Percentiles rank a stretch among this genome's conserved stretches.
Evolutionary conservation across 768 basidiomycete species (phyloP).

Genomic region (Kwoniella dejecticola): DNA sequence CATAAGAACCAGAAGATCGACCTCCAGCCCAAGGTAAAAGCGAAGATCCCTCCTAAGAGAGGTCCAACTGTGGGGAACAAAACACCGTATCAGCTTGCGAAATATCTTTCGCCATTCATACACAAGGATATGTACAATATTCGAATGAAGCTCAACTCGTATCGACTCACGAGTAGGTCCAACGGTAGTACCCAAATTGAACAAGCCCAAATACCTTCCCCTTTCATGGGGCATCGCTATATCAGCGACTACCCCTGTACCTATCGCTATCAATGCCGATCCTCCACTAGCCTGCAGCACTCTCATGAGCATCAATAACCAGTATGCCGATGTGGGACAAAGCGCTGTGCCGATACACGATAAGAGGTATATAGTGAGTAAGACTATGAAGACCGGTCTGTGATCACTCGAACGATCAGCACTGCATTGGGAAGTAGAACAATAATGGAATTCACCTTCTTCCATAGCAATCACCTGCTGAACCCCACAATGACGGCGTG

Average conservation of each 20-base stretch:
- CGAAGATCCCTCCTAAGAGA: slow-evolving; percentile 52
- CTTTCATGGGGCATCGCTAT: slow-evolving; percentile 72
- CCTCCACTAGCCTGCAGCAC: slow-evolving; percentile 63
- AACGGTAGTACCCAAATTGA: slow-evolving; percentile 53
- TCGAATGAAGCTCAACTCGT: background rate
- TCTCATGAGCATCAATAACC: slow-evolving; percentile 77
- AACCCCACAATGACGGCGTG: slow-evolving; percentile 66
- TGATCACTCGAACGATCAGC: background rate
- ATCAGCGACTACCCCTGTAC: slow-evolving; percentile 78
- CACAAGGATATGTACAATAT: too few relatives aligned
- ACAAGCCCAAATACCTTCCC: slow-evolving; percentile 73
- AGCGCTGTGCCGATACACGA: slow-evolving; percentile 69
- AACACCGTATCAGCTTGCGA: too few relatives aligned
- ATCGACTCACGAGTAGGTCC: slow-evolving; percentile 32
- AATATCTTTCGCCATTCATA: background rate
- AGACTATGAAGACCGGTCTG: slow-evolving; percentile 59
- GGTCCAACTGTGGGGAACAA: slow-evolving; percentile 34
- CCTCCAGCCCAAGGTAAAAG: slow-evolving; percentile 67
- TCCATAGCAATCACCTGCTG: slow-evolving; percentile 60
- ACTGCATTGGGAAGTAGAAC: background rate
- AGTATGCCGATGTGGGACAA: slow-evolving; percentile 67
- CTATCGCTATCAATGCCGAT: slow-evolving; percentile 22
- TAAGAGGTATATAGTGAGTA: slow-evolving; percentile 65
- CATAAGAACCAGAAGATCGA: slow-evolving; percentile 53
- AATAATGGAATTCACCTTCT: slow-evolving; percentile 18